These are phyloP conservation scores for Beauveria varroae DNA, from an alignment of 2,329 filamentous ascomycete species.

Conservation along the genomic window DNA sequence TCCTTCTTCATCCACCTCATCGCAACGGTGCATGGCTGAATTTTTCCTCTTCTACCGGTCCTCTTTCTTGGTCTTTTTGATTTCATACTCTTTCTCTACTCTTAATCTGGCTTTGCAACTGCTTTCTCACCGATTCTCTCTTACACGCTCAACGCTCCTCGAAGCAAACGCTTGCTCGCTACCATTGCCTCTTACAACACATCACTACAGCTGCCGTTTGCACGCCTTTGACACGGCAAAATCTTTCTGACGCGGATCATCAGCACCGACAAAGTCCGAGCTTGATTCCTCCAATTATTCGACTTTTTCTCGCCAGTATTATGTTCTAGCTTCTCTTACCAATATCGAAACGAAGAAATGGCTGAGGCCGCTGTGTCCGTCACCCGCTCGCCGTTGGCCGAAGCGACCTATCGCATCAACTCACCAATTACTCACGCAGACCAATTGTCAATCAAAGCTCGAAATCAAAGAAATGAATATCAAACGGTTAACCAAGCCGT, in stretches of 20 bases:
- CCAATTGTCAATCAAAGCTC: conserved; percentile 23
- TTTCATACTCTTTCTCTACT: background rate
- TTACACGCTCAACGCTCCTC: conserved; percentile 3
- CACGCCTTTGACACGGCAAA: background rate
- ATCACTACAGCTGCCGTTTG: conserved; percentile 2
- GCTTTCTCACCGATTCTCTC: background rate
- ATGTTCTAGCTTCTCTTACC: conserved; percentile 26
- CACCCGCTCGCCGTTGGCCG: conserved; percentile 35
- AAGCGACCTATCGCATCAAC: conserved; percentile 42
- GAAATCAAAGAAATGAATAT: conserved; percentile 16
- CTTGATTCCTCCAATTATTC: background rate
- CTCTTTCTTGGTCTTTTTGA: background rate
- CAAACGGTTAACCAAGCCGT: conserved; percentile 6
- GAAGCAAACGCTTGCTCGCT: background rate
- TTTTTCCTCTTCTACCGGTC: conserved; percentile 12
- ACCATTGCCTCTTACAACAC: conserved; percentile 2
- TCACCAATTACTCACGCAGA: conserved; percentile 25
- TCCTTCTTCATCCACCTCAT: conserved; percentile 5
- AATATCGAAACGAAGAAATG: conserved; percentile 19
- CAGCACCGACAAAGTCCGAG: background rate
- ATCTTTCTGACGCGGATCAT: background rate
- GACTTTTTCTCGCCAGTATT: conserved; percentile 19
- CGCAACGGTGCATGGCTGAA: background rate
- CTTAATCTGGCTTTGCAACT: conserved; percentile 2
- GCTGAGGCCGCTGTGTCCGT: conserved; percentile 25